Conservation (phyloP, 2,329 filamentous ascomycete species). For the Botrytis fabae region DNA sequence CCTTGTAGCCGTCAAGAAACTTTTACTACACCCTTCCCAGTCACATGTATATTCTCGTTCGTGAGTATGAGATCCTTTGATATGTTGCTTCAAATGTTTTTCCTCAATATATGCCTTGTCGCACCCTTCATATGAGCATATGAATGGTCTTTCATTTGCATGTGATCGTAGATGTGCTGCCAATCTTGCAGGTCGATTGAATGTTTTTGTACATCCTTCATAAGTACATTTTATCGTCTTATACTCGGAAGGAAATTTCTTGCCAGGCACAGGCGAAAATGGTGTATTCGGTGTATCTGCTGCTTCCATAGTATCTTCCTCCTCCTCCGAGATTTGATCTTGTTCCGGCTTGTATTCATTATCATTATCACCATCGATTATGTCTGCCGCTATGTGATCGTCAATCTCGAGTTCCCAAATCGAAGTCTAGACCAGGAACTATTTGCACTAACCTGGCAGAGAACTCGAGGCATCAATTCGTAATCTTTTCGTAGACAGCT, state of each 20-base stretch:
- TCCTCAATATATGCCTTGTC: conserved; percentile 83
- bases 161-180: conserved; percentile 81
- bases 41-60: conserved; percentile 70
- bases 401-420: conserved; percentile 14
- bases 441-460: conserved; percentile 21
- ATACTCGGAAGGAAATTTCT: conserved; percentile 65
- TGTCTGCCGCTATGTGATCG: conserved; percentile 31
- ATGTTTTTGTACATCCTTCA: conserved; percentile 75
- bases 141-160: conserved; percentile 78
- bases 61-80: conserved; percentile 76
- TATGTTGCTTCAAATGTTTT: conserved; percentile 82
- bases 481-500: conserved; percentile 32
- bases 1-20: conserved; percentile 76
- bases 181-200: conserved; percentile 82
- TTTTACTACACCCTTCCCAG: conserved; percentile 73
- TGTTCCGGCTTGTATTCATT: conserved; percentile 42
- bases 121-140: conserved; percentile 69
- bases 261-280: conserved; percentile 47
- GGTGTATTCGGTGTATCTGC: conserved; percentile 51
- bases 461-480: conserved; percentile 26
- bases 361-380: conserved; percentile 45
- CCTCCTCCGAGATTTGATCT: conserved; percentile 38
- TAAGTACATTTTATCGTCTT: conserved; percentile 78
- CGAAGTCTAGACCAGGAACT: conserved; percentile 25
- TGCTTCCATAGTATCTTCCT: conserved; percentile 40